Base-by-base conservation (phyloP, 139 green algal species). In the Limnomonas spitsbergensis region DNA sequence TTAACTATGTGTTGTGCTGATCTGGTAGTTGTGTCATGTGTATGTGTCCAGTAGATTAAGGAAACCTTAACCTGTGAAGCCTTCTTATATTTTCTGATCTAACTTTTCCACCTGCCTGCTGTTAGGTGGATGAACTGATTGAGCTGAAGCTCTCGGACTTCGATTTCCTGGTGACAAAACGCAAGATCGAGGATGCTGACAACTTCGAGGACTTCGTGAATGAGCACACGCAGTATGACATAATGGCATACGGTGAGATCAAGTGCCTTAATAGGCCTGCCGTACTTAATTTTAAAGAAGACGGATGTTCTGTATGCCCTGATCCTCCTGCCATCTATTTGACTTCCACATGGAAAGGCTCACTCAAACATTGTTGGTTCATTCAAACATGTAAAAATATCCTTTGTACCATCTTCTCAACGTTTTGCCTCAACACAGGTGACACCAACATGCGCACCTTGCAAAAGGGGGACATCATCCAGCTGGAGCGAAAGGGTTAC, bases 401-500 rank as follows among this genome's bases (percentile, higher is more conserved):
- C 20, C 47, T 56, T 9, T n/a, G n/a, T n/a, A n/a, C n/a, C n/a
- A n/a, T n/a, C n/a, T n/a, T n/a, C n/a, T n/a, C n/a, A n/a, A n/a
- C n/a, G n/a, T n/a, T n/a, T n/a, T n/a, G n/a, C n/a, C n/a, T n/a
- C n/a, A n/a, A 6, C 42, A 9, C 78, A 27, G 95, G 96, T 38
- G 96, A 99, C 75, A 72, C 88, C 70, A 99, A 99, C 90, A 96
- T 98, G 93, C 86, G 92, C 35, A 81, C 81, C 14, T 80, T 99
- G 79, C 82, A 93, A 69, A 96, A 98, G 85, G 94, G 96, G 20
- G 92, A 98, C 7, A 80, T 98, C 35, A 78, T 99, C 9, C 96
- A 99, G 91, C 88, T 99, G 66, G 94, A 98, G 85, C 91, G 94
- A 68, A 97, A 97, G 85, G 96, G 96, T 38, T 99, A 98, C 88